Conservation (phyloP, 768 basidiomycete species). For the Leccinum barrowsii region DNA sequence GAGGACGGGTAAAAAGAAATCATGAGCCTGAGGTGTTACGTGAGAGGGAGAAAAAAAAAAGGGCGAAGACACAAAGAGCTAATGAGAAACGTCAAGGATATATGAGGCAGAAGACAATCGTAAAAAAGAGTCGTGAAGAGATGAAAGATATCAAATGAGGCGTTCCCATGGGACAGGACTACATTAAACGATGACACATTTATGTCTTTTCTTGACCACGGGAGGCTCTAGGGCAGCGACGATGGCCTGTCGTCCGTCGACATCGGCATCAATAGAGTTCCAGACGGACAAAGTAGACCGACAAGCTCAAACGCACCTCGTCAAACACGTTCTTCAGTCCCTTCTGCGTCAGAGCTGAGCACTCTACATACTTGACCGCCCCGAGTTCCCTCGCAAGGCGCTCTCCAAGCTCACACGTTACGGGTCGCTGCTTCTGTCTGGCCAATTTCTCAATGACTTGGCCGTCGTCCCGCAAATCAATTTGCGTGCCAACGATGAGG, state of each 20-base stretch:
- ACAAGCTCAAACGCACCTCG: conserved; percentile 65
- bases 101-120: conserved; percentile 32
- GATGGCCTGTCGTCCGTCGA: conserved; percentile 59
- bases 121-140: conserved; percentile 33
- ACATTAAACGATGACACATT: conserved; percentile 82
- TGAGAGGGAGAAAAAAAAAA: conserved; percentile 5
- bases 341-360: conserved; percentile 98
- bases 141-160: conserved; percentile 31
- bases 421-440: conserved; percentile 94
- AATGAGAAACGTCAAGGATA: conserved; percentile 32
- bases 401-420: conserved; percentile 85
- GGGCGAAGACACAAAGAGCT: conserved; percentile 18
- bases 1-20: conserved; percentile 23
- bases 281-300: background rate
- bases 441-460: conserved; percentile 93
- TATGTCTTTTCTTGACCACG: conserved; percentile 73
- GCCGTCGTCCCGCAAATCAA: conserved; percentile 92
- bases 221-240: conserved; percentile 98
- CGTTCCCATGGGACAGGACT: conserved; percentile 24
- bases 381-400: conserved; percentile 95
- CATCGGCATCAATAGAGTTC: conserved; percentile 7
- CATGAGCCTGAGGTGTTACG: conserved; percentile 25
- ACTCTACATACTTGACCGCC: conserved; percentile 99
- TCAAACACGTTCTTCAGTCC: conserved; percentile 99
- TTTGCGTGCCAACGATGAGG: conserved; percentile 97